Conservation (phyloP, 371 early-diverging fungal genomes). For the Coemansia sp. region DNA sequence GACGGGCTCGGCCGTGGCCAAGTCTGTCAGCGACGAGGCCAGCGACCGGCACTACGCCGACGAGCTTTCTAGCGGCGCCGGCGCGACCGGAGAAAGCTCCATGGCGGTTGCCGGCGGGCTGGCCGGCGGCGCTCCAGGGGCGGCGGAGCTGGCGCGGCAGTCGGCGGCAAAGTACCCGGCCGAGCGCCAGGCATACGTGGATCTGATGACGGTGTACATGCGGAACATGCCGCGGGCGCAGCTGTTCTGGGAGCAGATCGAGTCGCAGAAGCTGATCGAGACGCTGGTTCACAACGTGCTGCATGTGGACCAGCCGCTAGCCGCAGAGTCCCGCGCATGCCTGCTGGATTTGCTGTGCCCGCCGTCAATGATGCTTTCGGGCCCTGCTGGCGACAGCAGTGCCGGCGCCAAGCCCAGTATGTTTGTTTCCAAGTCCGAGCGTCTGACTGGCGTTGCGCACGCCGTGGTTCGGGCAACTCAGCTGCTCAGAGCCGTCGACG, state of each 20-base stretch:
- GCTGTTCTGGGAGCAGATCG: conserved; percentile 33
- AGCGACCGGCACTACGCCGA: conserved; percentile 12
- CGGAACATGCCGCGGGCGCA: conserved; percentile 32
- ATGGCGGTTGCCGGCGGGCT: background rate
- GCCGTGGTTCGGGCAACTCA: conserved; percentile 37
- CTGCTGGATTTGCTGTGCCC: conserved; percentile 65
- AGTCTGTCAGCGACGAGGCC: conserved; percentile 8
- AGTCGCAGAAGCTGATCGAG: conserved; percentile 64
- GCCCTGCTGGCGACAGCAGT: background rate
- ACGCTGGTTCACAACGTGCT: conserved; percentile 74
- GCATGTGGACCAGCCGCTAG: conserved; percentile 71
- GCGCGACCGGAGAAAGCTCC: background rate
- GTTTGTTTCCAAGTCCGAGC: conserved; percentile 17
- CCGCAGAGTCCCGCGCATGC: conserved; percentile 63
- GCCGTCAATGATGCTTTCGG: conserved; percentile 48
- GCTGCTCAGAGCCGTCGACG: conserved; percentile 47
- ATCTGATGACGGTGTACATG: conserved; percentile 33
- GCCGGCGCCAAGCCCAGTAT: background rate
- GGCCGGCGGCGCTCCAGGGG: background rate
- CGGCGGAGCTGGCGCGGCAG: conserved; percentile 23
- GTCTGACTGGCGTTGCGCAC: conserved; percentile 24
- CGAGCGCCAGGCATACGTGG: conserved; percentile 46
- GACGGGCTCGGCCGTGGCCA: background rate
- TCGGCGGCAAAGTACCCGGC: conserved; percentile 26
- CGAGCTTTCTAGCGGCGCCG: background rate